Evolutionary conservation across 2,329 filamentous ascomycete species (phyloP).

Genomic region (Knufia fluminis): DNA sequence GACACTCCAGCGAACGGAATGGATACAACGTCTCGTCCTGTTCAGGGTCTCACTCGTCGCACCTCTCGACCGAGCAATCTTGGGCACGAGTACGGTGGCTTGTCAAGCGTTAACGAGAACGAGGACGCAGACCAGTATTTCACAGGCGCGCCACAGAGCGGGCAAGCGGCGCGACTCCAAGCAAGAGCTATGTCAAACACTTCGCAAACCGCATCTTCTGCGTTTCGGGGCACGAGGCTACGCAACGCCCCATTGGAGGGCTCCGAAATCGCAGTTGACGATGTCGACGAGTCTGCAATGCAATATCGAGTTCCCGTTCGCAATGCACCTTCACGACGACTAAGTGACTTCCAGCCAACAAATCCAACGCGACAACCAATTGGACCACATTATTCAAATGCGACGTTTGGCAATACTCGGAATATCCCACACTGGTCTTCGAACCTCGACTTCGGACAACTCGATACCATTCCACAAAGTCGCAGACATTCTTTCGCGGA

Average conservation of each 20-base stretch:
- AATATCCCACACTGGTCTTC: constrained; percentile 40
- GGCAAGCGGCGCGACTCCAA: constrained; percentile 28
- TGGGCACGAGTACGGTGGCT: constrained; percentile 36
- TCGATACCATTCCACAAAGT: constrained; percentile 39
- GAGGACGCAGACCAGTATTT: constrained; percentile 37
- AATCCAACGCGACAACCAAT: constrained; percentile 32
- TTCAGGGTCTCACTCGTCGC: constrained; percentile 64
- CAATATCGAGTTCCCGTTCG: constrained; percentile 28
- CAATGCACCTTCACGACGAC: constrained; percentile 30
- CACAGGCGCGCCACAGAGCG: constrained; percentile 15
- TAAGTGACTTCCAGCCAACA: constrained; percentile 38
- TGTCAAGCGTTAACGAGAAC: constrained; percentile 41
- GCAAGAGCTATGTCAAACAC: constrained; percentile 35
- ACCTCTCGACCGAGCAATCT: constrained; percentile 53
- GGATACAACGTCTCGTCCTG: constrained; percentile 26
- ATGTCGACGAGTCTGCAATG: constrained; percentile 35
- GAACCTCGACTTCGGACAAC: constrained; percentile 39
- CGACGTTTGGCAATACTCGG: constrained; percentile 31
- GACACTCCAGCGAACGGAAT: constrained; percentile 38
- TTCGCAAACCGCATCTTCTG: constrained; percentile 26
- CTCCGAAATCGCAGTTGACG: constrained; percentile 35
- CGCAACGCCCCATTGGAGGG: constrained; percentile 36
- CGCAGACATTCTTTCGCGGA: constrained; percentile 45
- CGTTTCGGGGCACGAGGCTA: constrained; percentile 31
- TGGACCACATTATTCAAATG: constrained; percentile 10